Base-by-base conservation (phyloP, 805 yeast species). In the Millerago galiae region DNA sequence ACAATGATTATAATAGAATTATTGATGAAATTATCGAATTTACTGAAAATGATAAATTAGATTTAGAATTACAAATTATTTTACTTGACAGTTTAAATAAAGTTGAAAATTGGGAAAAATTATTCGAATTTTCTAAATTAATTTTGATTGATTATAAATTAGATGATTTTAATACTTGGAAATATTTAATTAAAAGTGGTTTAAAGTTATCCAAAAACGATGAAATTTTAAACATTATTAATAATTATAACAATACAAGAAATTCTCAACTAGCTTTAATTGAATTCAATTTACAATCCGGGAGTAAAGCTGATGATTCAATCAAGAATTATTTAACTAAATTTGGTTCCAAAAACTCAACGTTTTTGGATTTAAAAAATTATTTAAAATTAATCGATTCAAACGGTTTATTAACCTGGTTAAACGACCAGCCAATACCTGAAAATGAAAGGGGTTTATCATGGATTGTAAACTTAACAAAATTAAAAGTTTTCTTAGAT, bases 81-180 rank as follows among this genome's bases (percentile, higher is more conserved):
- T 69, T 75, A 45, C 52, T 81, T 14, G 75, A 74, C 2, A 63
- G 72, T 2, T 63, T 85, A 31, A 60, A 66, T 7, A 52, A 60
- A 13, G 27, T 61, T 8, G 63, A 71, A 40, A 50, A 68, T 3
- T 78, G 78, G 75, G 62, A 63, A 0, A 46, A 53, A 11, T 59
- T 87, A 12, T 67, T 54, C 47, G 59, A 66, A 0, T 63, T 65
- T 45, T 62, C 78, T 36, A 34, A 56, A 5, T 45, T 53, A 4
- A 66, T 77, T 12, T 58, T 88, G 28, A 63, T 70, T 14, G 65
- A 62, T 4, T 62, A 71, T 18, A 59, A 68, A 9, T 72, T 83
- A 42, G 88, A 90, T 59, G 95, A 89, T 58, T 90, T 77, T 68
- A 74, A 76, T 43, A 77, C 88, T 31, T 87, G 95, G 86, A 74